Base-by-base conservation (phyloP, 768 basidiomycete species). In the Phlegmacium glaucopus region DNA sequence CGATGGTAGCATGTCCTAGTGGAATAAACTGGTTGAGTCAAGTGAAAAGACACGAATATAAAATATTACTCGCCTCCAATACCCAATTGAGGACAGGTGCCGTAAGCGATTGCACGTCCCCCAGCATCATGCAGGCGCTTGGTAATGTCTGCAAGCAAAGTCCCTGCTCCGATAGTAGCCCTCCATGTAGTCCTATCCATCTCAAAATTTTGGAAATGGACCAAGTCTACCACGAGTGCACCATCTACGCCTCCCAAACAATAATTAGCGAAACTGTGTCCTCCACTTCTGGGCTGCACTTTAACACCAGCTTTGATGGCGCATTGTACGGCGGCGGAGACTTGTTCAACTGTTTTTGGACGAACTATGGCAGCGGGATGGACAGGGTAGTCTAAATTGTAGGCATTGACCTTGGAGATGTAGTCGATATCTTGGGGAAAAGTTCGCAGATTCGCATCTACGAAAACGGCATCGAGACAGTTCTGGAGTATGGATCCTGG, bases 221-320 rank as follows among this genome's bases (percentile, higher is more conserved):
- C 35, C 47, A 48, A 26, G 37, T 48, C 47, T 6, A 48, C 39
- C 9, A 48, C 47, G 28, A 48, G 28, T 28, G 47, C 47, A 13
- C 39, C 47, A 22, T 48, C 25, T 4, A 22, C 40, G 6, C 47
- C 47, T 26, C 47, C 47, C 15, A 48, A 22, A 35, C 39, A 48
- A 30, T 48, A 48, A 17, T 48, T 48, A 13, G 47, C 47, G n/a
- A 42, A 48, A 26, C 47, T 48, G 39, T 48, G 47, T 3, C 47
- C 47, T 13, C 47, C 47, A 15, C 47, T 30, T 16, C 39, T 48
- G 12, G 47, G 8, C 15, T 48, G 47, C 10, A 48, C 47, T 32
- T 48, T 48, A 18, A 48, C 47, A 9, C 47, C 47, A 12, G 47
- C 25, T 16, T 42, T 41, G 13, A 41, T 39, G 13, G 47, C 47